Base-by-base conservation (phyloP, 2,329 filamentous ascomycete species). In the Xylaria hypoxylon region DNA sequence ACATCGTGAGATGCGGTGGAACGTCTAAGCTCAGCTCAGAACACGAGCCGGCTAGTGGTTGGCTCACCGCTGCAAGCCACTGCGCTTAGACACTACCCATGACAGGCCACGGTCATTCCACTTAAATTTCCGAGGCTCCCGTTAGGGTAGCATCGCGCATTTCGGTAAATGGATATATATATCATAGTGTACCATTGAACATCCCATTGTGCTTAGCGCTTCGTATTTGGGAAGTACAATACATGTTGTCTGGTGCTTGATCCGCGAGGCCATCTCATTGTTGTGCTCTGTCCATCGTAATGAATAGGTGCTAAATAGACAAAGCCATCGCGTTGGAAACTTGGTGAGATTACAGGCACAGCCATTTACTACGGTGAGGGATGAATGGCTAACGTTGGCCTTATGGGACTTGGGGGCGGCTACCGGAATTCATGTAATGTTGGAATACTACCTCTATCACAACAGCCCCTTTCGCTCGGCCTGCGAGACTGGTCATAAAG, bases 401-500 rank as follows among this genome's bases (percentile, higher is more conserved):
- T 44, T 48, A 26, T 31, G 35, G 28, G 15, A n/a, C 13, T 55
- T 19, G 47, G 31, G 42, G 42, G 26, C 19, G 28, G 22, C 26
- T n/a, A 57, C 63, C 47, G 44, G 44, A 55, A 10, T 35, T 48
- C 13, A 47, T 15, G 13, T 28, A 59, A 58, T 6, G 44, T 48
- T 26, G 24, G 57, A 24, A 22, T 40, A 24, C 3, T 26, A 48
- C 38, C 8, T 31, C 2, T 40, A 45, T 28, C 24, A 6, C 24
- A 13, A 19, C 6, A 19, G 45, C 63, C 57, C 48, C 62, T 52
- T 64, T 52, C 50, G 28, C 31, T 33, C 51, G 52, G 52, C 22
- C 19, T 44, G 19, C 45, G 51, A 64, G 52, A 47, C 40, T 51
- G 47, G 65, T 61, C 60, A 52, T 64, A 58, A 58, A 61, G 24